Percentiles rank a stretch among this genome's conserved stretches.
phyloP scores from a whole-genome alignment of 2,329 filamentous ascomycete genomes.

The Leptodontidium sp. region DNA sequence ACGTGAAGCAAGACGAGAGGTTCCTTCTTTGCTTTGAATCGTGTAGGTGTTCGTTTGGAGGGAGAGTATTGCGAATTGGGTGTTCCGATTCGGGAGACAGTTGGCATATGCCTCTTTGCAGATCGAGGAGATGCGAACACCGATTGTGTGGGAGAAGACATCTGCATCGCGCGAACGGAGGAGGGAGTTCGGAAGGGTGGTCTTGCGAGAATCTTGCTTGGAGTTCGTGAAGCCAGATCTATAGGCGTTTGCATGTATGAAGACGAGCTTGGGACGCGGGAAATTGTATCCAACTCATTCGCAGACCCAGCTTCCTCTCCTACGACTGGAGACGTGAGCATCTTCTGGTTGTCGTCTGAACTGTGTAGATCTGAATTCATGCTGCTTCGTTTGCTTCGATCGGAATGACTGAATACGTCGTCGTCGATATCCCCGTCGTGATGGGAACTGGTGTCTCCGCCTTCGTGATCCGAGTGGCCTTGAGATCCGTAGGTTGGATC shows the following conservation, averaged over 20 bases:
- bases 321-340: slow-evolving; percentile 40
- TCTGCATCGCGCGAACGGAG: slow-evolving; percentile 74
- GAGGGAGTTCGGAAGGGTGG: slow-evolving; percentile 75
- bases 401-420: slow-evolving; percentile 46
- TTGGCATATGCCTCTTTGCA: slow-evolving; percentile 56
- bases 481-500: slow-evolving; percentile 29
- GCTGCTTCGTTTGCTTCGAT: slow-evolving; percentile 36
- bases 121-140: slow-evolving; percentile 64
- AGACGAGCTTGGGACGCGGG: slow-evolving; percentile 48
- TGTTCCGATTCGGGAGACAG: slow-evolving; percentile 65
- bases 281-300: slow-evolving; percentile 55
- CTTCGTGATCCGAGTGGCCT: slow-evolving; percentile 37
- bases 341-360: slow-evolving; percentile 42
- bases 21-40: slow-evolving; percentile 64
- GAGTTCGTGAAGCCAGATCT: slow-evolving; percentile 49
- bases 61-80: slow-evolving; percentile 50
- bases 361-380: slow-evolving; percentile 42
- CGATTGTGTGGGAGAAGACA: slow-evolving; percentile 71
- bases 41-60: slow-evolving; percentile 56
- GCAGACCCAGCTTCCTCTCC: slow-evolving; percentile 43
- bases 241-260: slow-evolving; percentile 43
- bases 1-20: slow-evolving; percentile 82
- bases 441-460: slow-evolving; percentile 44
- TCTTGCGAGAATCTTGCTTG: slow-evolving; percentile 63
- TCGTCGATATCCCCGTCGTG: slow-evolving; percentile 48